Conservation (phyloP, 306 rosid species). For the Prunus mongolica region DNA sequence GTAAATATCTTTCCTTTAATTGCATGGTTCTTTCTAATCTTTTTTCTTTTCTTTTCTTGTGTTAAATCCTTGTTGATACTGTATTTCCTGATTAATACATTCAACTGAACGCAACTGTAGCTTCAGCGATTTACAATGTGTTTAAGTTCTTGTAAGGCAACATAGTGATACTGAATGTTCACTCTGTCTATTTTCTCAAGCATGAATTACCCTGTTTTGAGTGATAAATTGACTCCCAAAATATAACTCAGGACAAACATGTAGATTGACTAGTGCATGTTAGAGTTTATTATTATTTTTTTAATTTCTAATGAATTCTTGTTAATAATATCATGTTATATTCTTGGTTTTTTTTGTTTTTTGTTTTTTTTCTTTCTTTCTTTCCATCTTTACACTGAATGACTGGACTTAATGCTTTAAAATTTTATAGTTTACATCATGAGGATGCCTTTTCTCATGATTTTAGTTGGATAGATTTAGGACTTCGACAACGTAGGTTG, state of each 20-base stretch:
- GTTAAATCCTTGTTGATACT: not conserved
- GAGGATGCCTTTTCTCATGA: constrained; percentile 37
- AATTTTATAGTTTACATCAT: constrained; percentile 19
- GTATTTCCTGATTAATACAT: not conserved
- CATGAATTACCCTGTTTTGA: not conserved
- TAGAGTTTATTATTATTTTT: not conserved
- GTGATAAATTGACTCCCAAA: not conserved
- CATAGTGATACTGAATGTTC: not conserved
- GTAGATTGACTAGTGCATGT: not conserved
- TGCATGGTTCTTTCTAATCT: not conserved
- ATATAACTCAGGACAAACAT: not conserved
- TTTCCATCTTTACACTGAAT: not conserved
- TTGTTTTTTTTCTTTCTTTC: not conserved
- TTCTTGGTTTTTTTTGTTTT: not conserved
- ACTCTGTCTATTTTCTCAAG: not conserved
- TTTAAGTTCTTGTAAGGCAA: not conserved
- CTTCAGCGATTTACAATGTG: not conserved
- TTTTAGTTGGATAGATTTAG: constrained; percentile 77
- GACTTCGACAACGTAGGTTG: constrained; percentile 95
- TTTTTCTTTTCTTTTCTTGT: constrained; percentile 1
- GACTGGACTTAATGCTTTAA: not conserved
- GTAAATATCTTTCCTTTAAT: not conserved
- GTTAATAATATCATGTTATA: not conserved
- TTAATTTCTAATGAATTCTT: not conserved
- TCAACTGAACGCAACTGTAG: not conserved